phyloP scores from a whole-genome alignment of 2,329 filamentous ascomycete species.

The Ophiosphaerella herpotricha region DNA sequence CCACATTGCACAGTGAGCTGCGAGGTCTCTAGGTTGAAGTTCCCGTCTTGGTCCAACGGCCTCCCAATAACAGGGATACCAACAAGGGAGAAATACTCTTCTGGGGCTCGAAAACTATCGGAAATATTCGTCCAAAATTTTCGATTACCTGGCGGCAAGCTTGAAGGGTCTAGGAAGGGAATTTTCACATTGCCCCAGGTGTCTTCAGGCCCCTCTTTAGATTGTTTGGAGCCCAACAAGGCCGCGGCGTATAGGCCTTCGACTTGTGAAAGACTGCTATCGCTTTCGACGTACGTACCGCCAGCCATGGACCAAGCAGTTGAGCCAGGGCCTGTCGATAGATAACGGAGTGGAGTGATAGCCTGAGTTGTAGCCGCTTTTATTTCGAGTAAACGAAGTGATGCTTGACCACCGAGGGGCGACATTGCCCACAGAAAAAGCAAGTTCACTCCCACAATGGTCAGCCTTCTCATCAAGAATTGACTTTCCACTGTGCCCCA shows the following conservation, averaged over 20 bases:
- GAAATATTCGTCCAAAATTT: constrained; percentile 31
- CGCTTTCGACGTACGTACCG: constrained; percentile 15
- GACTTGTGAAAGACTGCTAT: constrained; percentile 21
- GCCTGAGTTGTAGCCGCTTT: neutral
- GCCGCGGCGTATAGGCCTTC: constrained; percentile 32
- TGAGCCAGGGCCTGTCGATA: constrained; percentile 32
- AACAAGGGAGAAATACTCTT: constrained; percentile 35
- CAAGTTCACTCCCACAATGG: constrained; percentile 37
- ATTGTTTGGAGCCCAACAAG: constrained; percentile 22
- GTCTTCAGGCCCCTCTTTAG: constrained; percentile 33
- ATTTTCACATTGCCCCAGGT: constrained; percentile 45
- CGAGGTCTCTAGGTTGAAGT: constrained; percentile 26
- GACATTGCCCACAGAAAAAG: constrained; percentile 45
- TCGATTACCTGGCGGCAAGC: constrained; percentile 6
- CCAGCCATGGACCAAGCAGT: constrained; percentile 13
- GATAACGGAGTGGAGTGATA: constrained; percentile 28
- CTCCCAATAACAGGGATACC: constrained; percentile 35
- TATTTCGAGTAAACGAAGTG: constrained; percentile 34
- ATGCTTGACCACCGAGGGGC: constrained; percentile 45
- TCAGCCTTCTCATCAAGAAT: constrained; percentile 34
- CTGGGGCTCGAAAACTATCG: constrained; percentile 11
- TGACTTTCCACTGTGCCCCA: constrained; percentile 45
- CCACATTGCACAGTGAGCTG: constrained; percentile 26
- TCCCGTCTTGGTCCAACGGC: constrained; percentile 2
- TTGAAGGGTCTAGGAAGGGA: constrained; percentile 22